Conservation (phyloP, 148 eudicot genomes). For the Camellia japonica region DNA sequence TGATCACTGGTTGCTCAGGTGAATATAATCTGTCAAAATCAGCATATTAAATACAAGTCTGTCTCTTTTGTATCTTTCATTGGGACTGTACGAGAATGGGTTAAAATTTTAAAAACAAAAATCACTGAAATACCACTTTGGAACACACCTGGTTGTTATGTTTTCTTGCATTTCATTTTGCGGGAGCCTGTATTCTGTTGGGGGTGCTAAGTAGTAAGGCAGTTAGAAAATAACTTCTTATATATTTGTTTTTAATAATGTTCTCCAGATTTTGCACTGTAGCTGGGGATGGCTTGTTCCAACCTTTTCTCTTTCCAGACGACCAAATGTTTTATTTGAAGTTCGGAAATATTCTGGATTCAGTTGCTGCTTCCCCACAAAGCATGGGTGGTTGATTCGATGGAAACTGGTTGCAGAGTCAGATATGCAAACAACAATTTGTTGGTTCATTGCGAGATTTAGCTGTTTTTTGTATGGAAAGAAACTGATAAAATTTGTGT, state of each 20-base stretch:
- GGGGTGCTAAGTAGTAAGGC: background rate
- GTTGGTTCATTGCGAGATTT: slow-evolving; percentile 6
- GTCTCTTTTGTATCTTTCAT: too few species aligned
- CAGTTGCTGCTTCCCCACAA: background rate
- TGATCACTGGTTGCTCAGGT: background rate
- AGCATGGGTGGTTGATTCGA: slow-evolving; percentile 12
- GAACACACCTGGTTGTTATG: background rate
- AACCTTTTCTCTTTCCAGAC: background rate
- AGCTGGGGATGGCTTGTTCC: background rate
- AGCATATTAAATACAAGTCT: too few species aligned
- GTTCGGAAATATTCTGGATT: slow-evolving; percentile 1
- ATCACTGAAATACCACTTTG: background rate
- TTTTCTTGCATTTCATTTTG: background rate
- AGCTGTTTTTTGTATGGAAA: slow-evolving; percentile 5
- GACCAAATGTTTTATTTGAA: background rate
- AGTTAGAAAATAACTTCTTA: background rate
- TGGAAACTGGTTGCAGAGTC: slow-evolving; percentile 1
- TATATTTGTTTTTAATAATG: background rate
- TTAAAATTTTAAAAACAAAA: too few species aligned
- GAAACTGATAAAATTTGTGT: background rate
- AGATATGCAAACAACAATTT: background rate
- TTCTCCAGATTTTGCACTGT: slow-evolving; percentile 13
- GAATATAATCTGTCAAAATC: background rate
- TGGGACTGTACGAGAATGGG: background rate
- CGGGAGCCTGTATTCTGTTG: background rate